Conservation (phyloP, 495 filamentous ascomycete species). For the Geopyxis carbonaria region DNA sequence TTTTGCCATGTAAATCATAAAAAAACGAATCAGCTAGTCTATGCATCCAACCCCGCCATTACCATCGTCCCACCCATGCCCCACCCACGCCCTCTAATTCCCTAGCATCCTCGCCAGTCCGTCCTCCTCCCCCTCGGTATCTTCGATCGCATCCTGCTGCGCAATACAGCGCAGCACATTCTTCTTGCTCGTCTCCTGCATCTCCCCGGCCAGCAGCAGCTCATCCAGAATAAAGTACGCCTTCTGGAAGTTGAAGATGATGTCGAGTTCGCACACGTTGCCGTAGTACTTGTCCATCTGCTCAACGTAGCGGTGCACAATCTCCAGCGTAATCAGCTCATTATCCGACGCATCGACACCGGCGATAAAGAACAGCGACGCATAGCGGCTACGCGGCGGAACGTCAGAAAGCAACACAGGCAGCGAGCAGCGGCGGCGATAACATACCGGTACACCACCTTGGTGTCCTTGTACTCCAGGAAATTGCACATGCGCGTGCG, state of each 20-base stretch:
- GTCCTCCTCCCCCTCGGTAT: constrained; percentile 24
- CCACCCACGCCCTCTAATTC: constrained; percentile 1
- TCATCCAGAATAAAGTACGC: constrained; percentile 98
- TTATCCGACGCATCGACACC: constrained; percentile 90
- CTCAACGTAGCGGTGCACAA: constrained; percentile 96
- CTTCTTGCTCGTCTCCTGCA: constrained; percentile 99
- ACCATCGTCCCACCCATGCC: background rate
- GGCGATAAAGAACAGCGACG: constrained; percentile 97
- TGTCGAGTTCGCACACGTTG: constrained; percentile 98
- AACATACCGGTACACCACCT: too few species aligned
- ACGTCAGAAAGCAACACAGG: too few species aligned
- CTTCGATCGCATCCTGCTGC: constrained; percentile 25
- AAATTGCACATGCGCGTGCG: constrained; percentile 99
- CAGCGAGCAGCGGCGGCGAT: too few species aligned
- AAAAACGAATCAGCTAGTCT: background rate
- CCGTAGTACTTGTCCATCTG: constrained; percentile 99
- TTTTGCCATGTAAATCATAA: too few species aligned
- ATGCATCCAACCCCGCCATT: background rate
- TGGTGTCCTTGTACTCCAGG: constrained; percentile 91
- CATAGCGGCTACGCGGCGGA: too few species aligned
- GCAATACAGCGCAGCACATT: constrained; percentile 81
- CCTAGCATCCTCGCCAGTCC: constrained; percentile 15
- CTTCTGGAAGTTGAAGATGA: constrained; percentile 99
- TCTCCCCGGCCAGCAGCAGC: constrained; percentile 82
- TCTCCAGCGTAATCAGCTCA: constrained; percentile 93